Base-by-base conservation (phyloP, 2,329 filamentous ascomycete genomes). In the Ilyonectria sp. region DNA sequence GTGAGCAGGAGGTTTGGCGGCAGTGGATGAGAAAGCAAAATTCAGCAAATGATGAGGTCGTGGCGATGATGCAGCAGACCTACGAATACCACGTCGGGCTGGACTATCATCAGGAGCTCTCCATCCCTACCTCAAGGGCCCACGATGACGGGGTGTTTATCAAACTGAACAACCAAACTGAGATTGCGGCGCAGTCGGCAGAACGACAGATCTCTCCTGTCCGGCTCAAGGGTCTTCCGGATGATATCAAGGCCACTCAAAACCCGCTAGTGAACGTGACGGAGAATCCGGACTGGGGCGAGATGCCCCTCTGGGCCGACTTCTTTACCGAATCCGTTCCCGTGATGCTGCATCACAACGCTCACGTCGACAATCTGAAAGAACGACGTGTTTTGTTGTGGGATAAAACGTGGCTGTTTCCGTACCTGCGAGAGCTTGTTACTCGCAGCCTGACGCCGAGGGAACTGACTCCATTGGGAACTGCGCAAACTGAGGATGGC, bases 1-100 rank as follows among this genome's bases (percentile, higher is more conserved):
- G 74, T 0, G 76, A 78, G 67, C 73, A 71, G 21, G 71, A 75
- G 23, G 49, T 71, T 0, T 74, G 64, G 56, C 64, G 71, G 13
- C 58, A 60, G 1, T 63, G 52, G 50, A 29, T 49, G 4, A 47
- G 54, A 17, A 23, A 37, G 33, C 53, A 53, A 29, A 35, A 64
- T 46, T 19, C 17, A 17, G 17, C 40, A 7, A 17, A 17, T 43
- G 40, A n/a, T 37, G 26, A 8, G 17, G 40, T 4, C 15, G 3
- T 26, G 26, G 26, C 26, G 6, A 40, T 74, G 53, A 60, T 6
- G 47, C 4, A 13, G 2, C 43, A 73, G 1, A 26, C 26, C 26
- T 74, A 69, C 1, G 73, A 74, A 47, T 73, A 65, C 13, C 71
- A 72, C 2, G 67, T 73, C 2, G 71, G 73, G 0, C 17, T 75